Conservation (phyloP, 306 rosid genomes). For the Comarum palustre region DNA sequence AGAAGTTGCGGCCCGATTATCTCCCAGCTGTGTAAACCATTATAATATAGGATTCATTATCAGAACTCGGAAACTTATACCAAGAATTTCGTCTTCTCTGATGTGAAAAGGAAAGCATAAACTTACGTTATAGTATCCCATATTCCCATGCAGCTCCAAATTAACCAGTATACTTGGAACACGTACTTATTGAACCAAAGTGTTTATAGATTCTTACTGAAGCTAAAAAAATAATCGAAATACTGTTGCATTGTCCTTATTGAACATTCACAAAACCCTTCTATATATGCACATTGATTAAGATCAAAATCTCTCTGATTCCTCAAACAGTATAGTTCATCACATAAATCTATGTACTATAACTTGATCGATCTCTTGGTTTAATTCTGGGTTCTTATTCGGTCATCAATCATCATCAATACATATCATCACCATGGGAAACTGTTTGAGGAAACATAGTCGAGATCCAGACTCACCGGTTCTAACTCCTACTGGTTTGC, state of each 20-base stretch:
- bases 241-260: background rate
- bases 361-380: background rate
- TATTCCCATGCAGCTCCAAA: background rate
- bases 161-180: background rate
- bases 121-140: background rate
- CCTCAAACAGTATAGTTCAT: background rate
- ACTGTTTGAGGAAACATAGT: conserved; percentile 23
- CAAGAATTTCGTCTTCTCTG: background rate
- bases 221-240: background rate
- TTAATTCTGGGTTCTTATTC: background rate
- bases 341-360: background rate
- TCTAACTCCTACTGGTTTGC: conserved; percentile 25
- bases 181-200: background rate
- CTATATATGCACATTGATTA: background rate
- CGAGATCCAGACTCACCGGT: conserved; percentile 24
- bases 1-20: conserved; percentile 26
- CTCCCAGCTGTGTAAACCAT: conserved; percentile 15
- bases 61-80: background rate
- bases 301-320: background rate
- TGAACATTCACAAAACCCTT: background rate
- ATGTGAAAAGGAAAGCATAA: background rate
- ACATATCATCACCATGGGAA: conserved; percentile 28
- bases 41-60: background rate
- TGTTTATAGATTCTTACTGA: background rate
- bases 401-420: background rate